Evolutionary conservation across 2,329 filamentous ascomycete species (phyloP), one percentile per base, ranked within the genome.

Genomic region (Stachybotrys chlorohalonatus): DNA sequence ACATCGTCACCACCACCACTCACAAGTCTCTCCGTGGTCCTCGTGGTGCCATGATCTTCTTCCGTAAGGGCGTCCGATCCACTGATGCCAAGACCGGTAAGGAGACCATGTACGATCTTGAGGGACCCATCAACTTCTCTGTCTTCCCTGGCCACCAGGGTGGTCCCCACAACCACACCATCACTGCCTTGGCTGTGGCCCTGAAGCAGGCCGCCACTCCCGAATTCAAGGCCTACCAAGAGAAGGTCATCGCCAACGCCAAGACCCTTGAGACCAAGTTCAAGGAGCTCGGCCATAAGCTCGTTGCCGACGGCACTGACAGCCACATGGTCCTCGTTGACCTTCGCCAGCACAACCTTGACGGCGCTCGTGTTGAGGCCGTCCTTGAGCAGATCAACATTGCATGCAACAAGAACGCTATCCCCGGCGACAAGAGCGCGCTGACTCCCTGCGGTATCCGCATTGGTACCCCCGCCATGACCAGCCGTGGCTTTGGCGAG

Each of bases 31-130:
- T 99, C 64, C 91, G 94, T 75, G 94, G 94, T 57, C 94, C 94
- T 57, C 90, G 94, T 72, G 94, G 94, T 68, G 94, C 94, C 70
- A 99, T 99, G 94, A 99, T 99, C 78, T 99, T 99, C 84, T 99
- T 92, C 86, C 90, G 94, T 75, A 96, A 95, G 80, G 94, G 94
- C 60, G 86, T 96, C 58, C 89, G 93, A 68, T 90, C 87, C 67
- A 87, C 87, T 54, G 90, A 97, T 70, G 78, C 88, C 74, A 96
- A 96, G 83, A 86, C 88, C 58, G 91, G 91, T 67, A 93, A 96
- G 77, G 83, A 93, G 79, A 87, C 81, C 52, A 78, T 92, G 66
- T 99, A 96, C 72, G 91, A 99, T 68, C 84, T 99, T 39, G 94
- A 99, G 80, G 84, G 86, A 64, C 89, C 91, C 55, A 99, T 99